Conservation (phyloP, 805 yeast genomes). For the Isabelozyma gotoi region DNA sequence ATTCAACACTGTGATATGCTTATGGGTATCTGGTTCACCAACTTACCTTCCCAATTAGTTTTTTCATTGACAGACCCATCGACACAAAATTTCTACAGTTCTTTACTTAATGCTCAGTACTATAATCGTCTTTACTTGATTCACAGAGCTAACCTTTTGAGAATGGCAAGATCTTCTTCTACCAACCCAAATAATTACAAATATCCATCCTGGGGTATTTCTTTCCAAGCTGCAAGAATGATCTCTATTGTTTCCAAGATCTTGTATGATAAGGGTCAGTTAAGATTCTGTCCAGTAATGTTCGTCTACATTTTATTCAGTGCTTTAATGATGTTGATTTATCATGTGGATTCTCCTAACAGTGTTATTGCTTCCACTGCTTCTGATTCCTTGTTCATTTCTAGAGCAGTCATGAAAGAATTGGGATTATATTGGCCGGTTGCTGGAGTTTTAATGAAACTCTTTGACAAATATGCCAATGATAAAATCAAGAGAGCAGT, state of each 20-base stretch:
- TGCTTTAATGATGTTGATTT: constrained; percentile 69
- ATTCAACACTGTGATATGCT: constrained; percentile 71
- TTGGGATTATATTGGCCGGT: constrained; percentile 39
- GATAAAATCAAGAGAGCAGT: constrained; percentile 42
- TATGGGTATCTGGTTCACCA: constrained; percentile 74
- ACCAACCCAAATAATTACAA: constrained; percentile 43
- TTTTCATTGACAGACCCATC: constrained; percentile 57
- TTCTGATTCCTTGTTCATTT: constrained; percentile 38
- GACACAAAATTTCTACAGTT: constrained; percentile 56
- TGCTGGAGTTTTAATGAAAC: constrained; percentile 33
- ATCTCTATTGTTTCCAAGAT: constrained; percentile 63
- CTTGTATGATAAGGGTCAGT: constrained; percentile 47
- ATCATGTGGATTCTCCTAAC: constrained; percentile 55
- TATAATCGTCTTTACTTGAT: constrained; percentile 70
- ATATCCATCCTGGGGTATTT: constrained; percentile 78
- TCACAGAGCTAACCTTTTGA: constrained; percentile 65
- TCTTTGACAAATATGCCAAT: constrained; percentile 43
- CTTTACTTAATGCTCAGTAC: constrained; percentile 64
- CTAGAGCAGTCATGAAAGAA: constrained; percentile 37
- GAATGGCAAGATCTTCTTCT: constrained; percentile 44
- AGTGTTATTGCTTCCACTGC: constrained; percentile 42
- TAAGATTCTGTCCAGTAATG: constrained; percentile 56
- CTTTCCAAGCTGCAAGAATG: constrained; percentile 80
- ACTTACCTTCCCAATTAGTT: constrained; percentile 60
- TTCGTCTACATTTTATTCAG: constrained; percentile 58